These are phyloP conservation scores for Diplodia intermedia DNA, from an alignment of 2,329 filamentous ascomycete species.

Conservation along the genomic window DNA sequence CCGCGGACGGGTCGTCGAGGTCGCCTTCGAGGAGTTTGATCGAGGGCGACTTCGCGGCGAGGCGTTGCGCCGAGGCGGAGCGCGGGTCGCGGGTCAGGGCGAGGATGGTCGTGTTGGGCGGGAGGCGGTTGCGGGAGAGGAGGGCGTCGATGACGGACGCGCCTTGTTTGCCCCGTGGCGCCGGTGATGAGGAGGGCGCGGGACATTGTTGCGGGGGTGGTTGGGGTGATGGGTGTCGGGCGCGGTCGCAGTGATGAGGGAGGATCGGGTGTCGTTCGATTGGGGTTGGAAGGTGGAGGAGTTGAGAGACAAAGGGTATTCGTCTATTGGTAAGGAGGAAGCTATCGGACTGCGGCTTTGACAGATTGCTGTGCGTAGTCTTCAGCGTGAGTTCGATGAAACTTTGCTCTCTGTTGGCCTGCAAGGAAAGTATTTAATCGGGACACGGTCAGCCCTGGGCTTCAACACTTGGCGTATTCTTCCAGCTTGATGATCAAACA, in stretches of 20 bases:
- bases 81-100: conserved; percentile 62
- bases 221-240: background rate
- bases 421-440: background rate
- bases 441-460: background rate
- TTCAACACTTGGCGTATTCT: background rate
- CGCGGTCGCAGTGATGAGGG: background rate
- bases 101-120: conserved; percentile 56
- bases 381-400: background rate
- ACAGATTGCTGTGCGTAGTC: background rate
- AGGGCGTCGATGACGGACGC: conserved; percentile 50
- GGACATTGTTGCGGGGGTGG: conserved; percentile 36
- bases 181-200: conserved; percentile 51
- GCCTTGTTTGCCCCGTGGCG: conserved; percentile 55
- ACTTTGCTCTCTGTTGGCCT: background rate
- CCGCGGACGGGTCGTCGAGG: conserved; percentile 55
- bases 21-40: conserved; percentile 64
- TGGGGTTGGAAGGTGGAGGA: background rate
- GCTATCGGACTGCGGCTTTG: background rate
- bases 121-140: conserved; percentile 40
- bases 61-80: conserved; percentile 57
- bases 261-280: background rate
- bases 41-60: conserved; percentile 53
- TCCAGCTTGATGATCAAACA: background rate
- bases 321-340: background rate
- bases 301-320: background rate